Evolutionary conservation across 306 rosid species (phyloP).

Genomic region (Cicer arietinum): DNA sequence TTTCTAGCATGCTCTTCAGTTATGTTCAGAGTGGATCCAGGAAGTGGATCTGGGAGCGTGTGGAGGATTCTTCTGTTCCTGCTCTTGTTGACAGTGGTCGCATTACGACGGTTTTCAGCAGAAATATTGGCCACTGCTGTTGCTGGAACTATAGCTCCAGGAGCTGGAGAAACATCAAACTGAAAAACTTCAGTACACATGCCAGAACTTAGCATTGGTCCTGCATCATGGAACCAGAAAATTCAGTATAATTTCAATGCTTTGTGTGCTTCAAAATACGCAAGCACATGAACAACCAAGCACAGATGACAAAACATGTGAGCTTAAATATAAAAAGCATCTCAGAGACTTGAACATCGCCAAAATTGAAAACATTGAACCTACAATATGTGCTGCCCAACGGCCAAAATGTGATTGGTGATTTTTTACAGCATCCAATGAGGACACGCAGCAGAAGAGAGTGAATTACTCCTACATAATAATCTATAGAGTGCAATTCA

Average conservation of each 20-base stretch:
- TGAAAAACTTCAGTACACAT: slow-evolving; percentile 97
- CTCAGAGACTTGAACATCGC: not conserved
- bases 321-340: not conserved
- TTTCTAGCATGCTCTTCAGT: slow-evolving; percentile 61
- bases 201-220: slow-evolving; percentile 95
- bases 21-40: slow-evolving; percentile 59
- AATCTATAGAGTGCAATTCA: slow-evolving; percentile 3
- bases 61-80: slow-evolving; percentile 82
- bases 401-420: slow-evolving; percentile 8
- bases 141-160: slow-evolving; percentile 91
- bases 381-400: slow-evolving; percentile 4
- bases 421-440: slow-evolving; percentile 16
- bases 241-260: slow-evolving; percentile 29
- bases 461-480: slow-evolving; percentile 3
- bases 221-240: slow-evolving; percentile 54
- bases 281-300: slow-evolving; percentile 19
- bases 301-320: not conserved
- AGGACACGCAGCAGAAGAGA: not conserved
- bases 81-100: slow-evolving; percentile 56
- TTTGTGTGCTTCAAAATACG: slow-evolving; percentile 6
- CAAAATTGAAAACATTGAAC: slow-evolving; percentile 14
- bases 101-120: slow-evolving; percentile 46
- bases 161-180: slow-evolving; percentile 76
- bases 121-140: slow-evolving; percentile 67
- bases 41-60: slow-evolving; percentile 60